Evolutionary conservation across 257 asterid species (phyloP), one percentile per base, ranked within the genome.

Genomic region (Solanum paucissectum): DNA sequence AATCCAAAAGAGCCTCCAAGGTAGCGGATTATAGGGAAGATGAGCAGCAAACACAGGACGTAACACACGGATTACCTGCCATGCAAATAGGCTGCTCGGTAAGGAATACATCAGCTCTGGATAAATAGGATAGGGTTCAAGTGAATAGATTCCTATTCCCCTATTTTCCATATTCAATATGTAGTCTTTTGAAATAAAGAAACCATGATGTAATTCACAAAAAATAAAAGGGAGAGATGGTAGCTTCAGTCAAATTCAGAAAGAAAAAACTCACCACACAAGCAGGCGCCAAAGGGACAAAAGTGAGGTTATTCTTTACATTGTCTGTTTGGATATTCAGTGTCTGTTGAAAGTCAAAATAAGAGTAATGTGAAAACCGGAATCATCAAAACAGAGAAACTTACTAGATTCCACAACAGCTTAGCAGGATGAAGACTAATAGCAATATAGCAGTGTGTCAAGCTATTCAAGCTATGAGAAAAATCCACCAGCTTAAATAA

Each of bases 241-340:
- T 7, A 20, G 69, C 69, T 29, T 49, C 9, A 10, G 69, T 46
- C 20, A 82, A 49, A 49, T 49, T 82, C 69, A 46, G 44, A 69
- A 88, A 71, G 62, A 86, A 20, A 85, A 89, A 75, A 84, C 96
- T 91, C 90, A 97, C 99, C 95, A 96, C 95, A 89, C 99, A 97
- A 84, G 99, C 99, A 49, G 99, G 99, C 42, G 99, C 98, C 88
- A 97, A 84, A 62, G 99, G 99, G 88, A 97, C 96, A 79, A 97
- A 97, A 16, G 93, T 91, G 81, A 97, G 99, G 90, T 87, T 92
- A 84, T 91, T 93, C 91, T 93, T 92, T 86, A 89, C 94, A 85
- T 89, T 90, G 62, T 96, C 99, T 32, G 95, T 87, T 89, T 93
- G 94, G 89, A 93, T 90, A 88, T 94, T 94, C 88, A 96, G 89